Conservation (phyloP, 352 stramenopile species). For the Phytophthora aleatoria region DNA sequence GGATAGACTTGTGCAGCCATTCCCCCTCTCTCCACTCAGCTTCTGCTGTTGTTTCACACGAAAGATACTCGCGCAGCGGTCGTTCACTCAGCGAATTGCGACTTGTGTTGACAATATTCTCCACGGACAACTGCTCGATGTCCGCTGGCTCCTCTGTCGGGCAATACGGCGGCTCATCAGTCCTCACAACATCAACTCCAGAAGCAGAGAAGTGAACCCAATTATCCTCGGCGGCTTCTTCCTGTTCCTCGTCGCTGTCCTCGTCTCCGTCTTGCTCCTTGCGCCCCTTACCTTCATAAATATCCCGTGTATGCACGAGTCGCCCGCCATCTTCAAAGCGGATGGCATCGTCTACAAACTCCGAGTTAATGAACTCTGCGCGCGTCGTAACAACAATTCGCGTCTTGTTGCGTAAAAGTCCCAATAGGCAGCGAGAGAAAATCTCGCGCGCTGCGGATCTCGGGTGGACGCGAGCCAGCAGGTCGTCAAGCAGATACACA, state of each 20-base stretch:
- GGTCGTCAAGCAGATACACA: conserved; percentile 72
- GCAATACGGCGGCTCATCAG: conserved; percentile 14
- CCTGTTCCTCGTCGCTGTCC: conserved; percentile 31
- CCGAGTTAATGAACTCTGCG: conserved; percentile 65
- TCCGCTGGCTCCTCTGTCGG: conserved; percentile 16
- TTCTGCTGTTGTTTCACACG: conserved; percentile 26
- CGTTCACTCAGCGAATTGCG: conserved; percentile 26
- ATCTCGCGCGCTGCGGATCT: conserved; percentile 79
- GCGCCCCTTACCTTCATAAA: conserved; percentile 26
- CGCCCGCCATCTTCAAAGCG: conserved; percentile 51
- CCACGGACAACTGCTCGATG: conserved; percentile 39
- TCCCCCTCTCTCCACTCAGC: conserved; percentile 27
- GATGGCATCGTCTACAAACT: conserved; percentile 64
- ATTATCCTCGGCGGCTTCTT: conserved; percentile 17
- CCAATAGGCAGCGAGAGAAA: conserved; percentile 80
- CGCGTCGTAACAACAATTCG: conserved; percentile 74
- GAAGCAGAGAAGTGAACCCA: conserved; percentile 45
- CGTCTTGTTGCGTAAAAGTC: conserved; percentile 68
- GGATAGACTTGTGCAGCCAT: conserved; percentile 26
- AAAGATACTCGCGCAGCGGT: conserved; percentile 37
- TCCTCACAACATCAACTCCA: conserved; percentile 21
- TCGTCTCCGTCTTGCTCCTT: conserved; percentile 27
- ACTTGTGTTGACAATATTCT: conserved; percentile 48
- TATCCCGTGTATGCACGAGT: conserved; percentile 53
- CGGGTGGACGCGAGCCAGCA: conserved; percentile 52